Base-by-base conservation (phyloP, 768 basidiomycete species). In the Naganishia onofrii region DNA sequence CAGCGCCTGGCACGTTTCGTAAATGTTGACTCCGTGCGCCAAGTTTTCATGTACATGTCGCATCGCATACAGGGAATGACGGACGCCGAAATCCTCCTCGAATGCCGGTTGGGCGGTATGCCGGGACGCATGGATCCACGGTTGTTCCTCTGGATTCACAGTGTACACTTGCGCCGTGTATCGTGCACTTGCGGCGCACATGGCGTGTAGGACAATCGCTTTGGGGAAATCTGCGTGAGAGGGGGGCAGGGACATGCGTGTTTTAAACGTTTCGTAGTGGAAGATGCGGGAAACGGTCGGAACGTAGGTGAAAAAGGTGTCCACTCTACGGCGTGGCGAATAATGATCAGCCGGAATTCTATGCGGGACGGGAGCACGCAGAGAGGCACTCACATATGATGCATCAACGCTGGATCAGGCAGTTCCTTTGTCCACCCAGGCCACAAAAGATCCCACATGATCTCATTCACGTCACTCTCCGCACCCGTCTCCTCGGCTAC, bases 291-390 rank as follows among this genome's bases (percentile, higher is more conserved):
- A 83, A 3, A 89, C 87, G 73, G 90, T 88, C 15, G 90, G 90
- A 57, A 90, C 88, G 74, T 87, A 89, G 13, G 84, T 83, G 79
- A 93, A 93, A 81, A 92, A 94, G 2, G 87, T 86, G 38, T 91
- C 89, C 65, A 91, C 86, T 54, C 89, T 93, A 74, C 29, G 7
- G 9, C 17, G 38, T 3, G 3, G 19, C 9, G 29, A 7, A 42
- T 2, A 42, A 17, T 15, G 42, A 10, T 42, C 42, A 42, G 42
- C 42, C 15, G 13, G 13, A 15, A 8, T 7, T 7, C 42, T 2
- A 42, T 15, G 42, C 8, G 13, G 42, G 9, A 15, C 9, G 15
- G 15, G n/a, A n/a, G n/a, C n/a, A n/a, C n/a, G n/a, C n/a, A 42
- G 42, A 42, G 15, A 38, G 29, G 13, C 7, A 70, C 73, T 52